Percentiles rank a stretch among this genome's conserved stretches.
Conservation (phyloP, 1,284 basidiomycete genomes). For the Cryptococcus floricola region DNA sequence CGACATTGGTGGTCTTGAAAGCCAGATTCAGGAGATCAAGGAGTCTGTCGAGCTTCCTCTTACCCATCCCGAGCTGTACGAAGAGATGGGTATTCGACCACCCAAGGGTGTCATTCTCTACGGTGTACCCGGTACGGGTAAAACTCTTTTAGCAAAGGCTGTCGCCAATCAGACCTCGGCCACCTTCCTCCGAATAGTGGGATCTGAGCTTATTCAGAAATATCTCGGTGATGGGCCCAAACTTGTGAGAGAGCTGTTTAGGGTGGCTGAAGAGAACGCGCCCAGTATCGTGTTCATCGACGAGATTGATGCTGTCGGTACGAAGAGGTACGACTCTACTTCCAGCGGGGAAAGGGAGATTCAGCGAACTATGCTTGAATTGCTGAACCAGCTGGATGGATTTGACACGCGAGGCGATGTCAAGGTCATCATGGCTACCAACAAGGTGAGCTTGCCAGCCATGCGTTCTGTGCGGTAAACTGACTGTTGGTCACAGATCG, state of each 20-base stretch:
- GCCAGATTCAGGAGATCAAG: slow-evolving; percentile 99
- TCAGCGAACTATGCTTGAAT: slow-evolving; percentile 97
- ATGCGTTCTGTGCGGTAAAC: background rate
- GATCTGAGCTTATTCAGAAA: slow-evolving; percentile 98
- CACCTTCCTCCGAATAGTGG: slow-evolving; percentile 96
- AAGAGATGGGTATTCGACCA: slow-evolving; percentile 99
- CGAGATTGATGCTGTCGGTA: slow-evolving; percentile 97
- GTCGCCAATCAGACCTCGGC: slow-evolving; percentile 99
- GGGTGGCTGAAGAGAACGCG: slow-evolving; percentile 94
- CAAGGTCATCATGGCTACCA: slow-evolving; percentile 66
- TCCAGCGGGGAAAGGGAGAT: slow-evolving; percentile 98
- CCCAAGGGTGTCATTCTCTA: slow-evolving; percentile 99
- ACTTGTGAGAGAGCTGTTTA: slow-evolving; percentile 93
- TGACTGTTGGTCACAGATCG: too few species aligned
- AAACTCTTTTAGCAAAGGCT: slow-evolving; percentile 95
- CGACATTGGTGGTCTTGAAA: slow-evolving; percentile 94
- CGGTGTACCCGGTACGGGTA: slow-evolving; percentile 97
- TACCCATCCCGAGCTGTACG: slow-evolving; percentile 97
- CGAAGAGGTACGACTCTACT: slow-evolving; percentile 94
- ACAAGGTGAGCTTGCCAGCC: slow-evolving; percentile 32
- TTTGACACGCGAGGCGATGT: slow-evolving; percentile 99
- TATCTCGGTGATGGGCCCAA: slow-evolving; percentile 99
- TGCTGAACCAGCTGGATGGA: slow-evolving; percentile 96
- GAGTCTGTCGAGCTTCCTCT: slow-evolving; percentile 98
- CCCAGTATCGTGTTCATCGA: slow-evolving; percentile 99